Conservation (phyloP, 345 rosid species). For the Linum lewisii region DNA sequence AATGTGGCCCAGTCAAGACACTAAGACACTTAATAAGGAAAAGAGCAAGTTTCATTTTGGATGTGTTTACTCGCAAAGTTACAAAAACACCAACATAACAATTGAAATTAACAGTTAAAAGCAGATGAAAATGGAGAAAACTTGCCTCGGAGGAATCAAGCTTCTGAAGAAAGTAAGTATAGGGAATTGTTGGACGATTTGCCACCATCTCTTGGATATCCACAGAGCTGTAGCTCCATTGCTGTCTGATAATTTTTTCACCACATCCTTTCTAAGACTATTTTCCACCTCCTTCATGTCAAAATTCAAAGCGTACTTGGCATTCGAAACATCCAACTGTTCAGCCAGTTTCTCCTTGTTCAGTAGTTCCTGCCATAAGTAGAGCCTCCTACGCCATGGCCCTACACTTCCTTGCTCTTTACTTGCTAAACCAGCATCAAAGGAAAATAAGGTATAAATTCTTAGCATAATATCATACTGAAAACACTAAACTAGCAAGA, state of each 20-base stretch:
- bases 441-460: not conserved
- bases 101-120: not conserved
- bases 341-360: slow-evolving; percentile 58
- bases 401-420: slow-evolving; percentile 32
- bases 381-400: slow-evolving; percentile 77
- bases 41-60: not conserved
- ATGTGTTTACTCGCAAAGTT: slow-evolving; percentile 1
- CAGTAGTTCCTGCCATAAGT: slow-evolving; percentile 58
- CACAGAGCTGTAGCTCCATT: slow-evolving; percentile 74
- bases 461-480: not conserved
- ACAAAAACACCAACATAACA: slow-evolving; percentile 1
- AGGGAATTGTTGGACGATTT: slow-evolving; percentile 84
- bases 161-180: slow-evolving; percentile 84
- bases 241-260: slow-evolving; percentile 44
- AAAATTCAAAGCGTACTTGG: slow-evolving; percentile 85
- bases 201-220: slow-evolving; percentile 99
- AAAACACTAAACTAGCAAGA: not conserved
- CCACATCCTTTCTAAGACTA: slow-evolving; percentile 77
- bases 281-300: slow-evolving; percentile 97
- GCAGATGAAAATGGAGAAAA: not conserved
- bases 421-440: slow-evolving; percentile 27
- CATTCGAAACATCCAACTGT: slow-evolving; percentile 44
- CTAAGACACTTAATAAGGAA: not conserved
- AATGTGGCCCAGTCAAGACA: not conserved
- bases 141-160: slow-evolving; percentile 83